Evolutionary conservation across 805 yeast species (phyloP).

Genomic region (Hagleromyces aurorensis): DNA sequence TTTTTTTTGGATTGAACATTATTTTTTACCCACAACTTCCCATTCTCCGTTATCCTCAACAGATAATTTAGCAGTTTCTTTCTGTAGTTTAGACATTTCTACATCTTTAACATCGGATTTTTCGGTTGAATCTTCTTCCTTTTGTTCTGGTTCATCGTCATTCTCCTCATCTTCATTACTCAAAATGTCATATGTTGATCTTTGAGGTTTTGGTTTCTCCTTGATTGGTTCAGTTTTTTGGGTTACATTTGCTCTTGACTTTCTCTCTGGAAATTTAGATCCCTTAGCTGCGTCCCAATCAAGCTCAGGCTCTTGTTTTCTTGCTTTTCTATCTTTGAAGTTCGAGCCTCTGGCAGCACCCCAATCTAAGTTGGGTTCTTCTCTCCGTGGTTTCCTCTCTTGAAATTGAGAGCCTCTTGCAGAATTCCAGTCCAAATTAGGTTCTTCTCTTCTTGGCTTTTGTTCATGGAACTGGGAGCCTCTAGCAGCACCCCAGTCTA

Average conservation of each 20-base stretch:
- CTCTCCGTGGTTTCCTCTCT: slow-evolving; percentile 30
- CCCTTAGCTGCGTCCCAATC: slow-evolving; percentile 40
- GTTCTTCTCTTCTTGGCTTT: slow-evolving; percentile 32
- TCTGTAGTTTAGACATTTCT: slow-evolving; percentile 24
- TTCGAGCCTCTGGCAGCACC: slow-evolving; percentile 32
- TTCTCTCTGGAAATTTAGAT: slow-evolving; percentile 3
- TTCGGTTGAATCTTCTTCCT: slow-evolving; percentile 4
- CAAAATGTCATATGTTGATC: slow-evolving; percentile 44
- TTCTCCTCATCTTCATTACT: slow-evolving; percentile 47
- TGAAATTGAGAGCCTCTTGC: slow-evolving; percentile 33
- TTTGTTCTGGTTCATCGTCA: slow-evolving; percentile 29
- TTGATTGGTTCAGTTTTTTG: slow-evolving; percentile 22
- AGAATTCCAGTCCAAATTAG: slow-evolving; percentile 28
- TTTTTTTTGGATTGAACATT: slow-evolving; percentile 8
- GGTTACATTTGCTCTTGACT: slow-evolving; percentile 10
- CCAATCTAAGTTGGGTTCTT: slow-evolving; percentile 38
- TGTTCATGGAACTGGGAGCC: slow-evolving; percentile 25
- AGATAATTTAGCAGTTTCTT: slow-evolving; percentile 35
- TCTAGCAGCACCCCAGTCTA: slow-evolving; percentile 52
- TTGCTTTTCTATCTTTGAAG: slow-evolving; percentile 29
- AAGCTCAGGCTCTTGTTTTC: slow-evolving; percentile 36
- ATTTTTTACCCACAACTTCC: slow-evolving; percentile 41
- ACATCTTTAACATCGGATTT: slow-evolving; percentile 11
- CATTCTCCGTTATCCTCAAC: slow-evolving; percentile 36
- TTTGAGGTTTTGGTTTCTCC: slow-evolving; percentile 32